Base-by-base conservation (phyloP, 2,329 filamentous ascomycete genomes). In the Fusarium napiforme region DNA sequence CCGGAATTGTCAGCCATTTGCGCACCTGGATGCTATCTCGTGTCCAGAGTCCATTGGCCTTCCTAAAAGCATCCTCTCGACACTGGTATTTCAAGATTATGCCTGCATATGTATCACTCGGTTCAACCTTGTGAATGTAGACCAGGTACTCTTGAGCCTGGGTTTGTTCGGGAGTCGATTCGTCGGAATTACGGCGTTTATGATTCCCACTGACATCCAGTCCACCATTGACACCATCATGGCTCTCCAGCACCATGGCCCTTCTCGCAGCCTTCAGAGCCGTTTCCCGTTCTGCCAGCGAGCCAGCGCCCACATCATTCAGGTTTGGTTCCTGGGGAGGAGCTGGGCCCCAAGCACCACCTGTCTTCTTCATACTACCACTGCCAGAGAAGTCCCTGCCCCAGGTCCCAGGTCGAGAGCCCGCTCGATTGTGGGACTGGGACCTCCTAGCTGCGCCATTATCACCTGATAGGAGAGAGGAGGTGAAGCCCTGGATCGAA, bases 31-130 rank as follows among this genome's bases (percentile, higher is more conserved):
- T 92, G 71, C 91, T 94, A 79, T 98, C 96, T 72, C 95, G 94
- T 11, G 95, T 94, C 96, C 96, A 99, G 78, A 99, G 91, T 16
- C 96, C 91, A 80, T 99, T 99, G 43, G 94, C 91, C 80, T 93
- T 96, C 66, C 94, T 89, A 74, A 99, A 91, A 4, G 93, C 88
- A 53, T 95, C 92, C 63, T 95, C 91, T 71, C 93, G 90, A 81
- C 96, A 98, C 77, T 93, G 92, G 82, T 97, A 99, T 77, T 92
- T 93, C 73, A 99, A 91, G 59, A 96, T 93, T 57, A 99, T 91
- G 6, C 96, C 96, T 3, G 95, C 95, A 75, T 98, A 91, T 4
- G 95, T 98, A 83, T 99, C 96, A 49, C 89, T 89, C 19, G 92
- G 89, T 76, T 92, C 89, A 23, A 98, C 94, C 77, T 93, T 91